Conservation (phyloP, 352 stramenopile genomes). For the Pythium sukuiense region DNA sequence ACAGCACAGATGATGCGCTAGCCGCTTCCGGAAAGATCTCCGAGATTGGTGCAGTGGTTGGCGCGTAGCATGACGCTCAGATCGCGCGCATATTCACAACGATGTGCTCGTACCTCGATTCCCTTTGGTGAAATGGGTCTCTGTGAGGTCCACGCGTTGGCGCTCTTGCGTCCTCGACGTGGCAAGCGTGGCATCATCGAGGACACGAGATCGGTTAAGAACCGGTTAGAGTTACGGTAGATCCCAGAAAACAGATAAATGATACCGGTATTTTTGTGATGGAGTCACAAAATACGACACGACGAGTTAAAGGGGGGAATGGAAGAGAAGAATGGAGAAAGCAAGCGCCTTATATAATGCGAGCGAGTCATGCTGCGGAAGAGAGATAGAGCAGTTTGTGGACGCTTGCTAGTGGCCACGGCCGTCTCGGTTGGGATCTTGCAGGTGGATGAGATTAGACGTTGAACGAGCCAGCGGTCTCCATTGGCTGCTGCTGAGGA, state of each 20-base stretch:
- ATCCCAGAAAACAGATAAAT: neutral
- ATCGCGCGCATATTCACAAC: neutral
- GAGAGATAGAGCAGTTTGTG: neutral
- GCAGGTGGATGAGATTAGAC: constrained; percentile 11
- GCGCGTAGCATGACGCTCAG: neutral
- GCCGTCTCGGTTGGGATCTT: neutral
- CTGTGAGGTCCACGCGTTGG: constrained; percentile 4
- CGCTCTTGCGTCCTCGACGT: constrained; percentile 6
- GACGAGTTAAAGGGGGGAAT: neutral
- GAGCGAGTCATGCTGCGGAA: neutral
- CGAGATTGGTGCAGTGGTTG: neutral
- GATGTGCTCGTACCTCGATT: neutral
- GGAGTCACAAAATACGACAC: neutral
- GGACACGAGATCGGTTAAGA: neutral
- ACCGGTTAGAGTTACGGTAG: neutral
- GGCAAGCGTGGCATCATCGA: neutral
- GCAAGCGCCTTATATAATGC: constrained; percentile 15
- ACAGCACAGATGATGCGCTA: neutral
- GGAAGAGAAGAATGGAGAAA: neutral
- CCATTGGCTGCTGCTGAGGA: constrained; percentile 14
- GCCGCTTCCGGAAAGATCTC: neutral
- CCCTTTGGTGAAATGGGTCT: constrained; percentile 9
- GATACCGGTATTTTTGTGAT: constrained; percentile 2
- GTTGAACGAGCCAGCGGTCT: constrained; percentile 27
- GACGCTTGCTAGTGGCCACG: neutral